These are phyloP conservation scores for Porcisia hertigi DNA, from an alignment of 208 protist species.

Conservation along the genomic window DNA sequence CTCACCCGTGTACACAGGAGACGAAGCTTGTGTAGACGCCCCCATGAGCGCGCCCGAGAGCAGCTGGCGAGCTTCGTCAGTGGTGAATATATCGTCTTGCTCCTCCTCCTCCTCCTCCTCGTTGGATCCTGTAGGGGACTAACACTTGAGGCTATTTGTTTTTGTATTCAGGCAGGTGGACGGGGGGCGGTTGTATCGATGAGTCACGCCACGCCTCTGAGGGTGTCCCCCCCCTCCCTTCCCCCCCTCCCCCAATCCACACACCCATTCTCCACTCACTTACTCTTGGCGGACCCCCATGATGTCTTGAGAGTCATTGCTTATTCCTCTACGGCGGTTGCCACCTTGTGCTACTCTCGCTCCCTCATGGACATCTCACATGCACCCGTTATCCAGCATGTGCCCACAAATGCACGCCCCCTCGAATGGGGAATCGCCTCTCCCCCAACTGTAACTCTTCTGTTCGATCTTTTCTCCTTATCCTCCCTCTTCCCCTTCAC, in stretches of 20 bases:
- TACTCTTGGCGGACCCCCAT: background rate
- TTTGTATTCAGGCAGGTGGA: background rate
- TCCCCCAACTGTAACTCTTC: background rate
- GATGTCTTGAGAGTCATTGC: background rate
- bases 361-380: background rate
- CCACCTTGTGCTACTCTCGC: background rate
- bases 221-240: background rate
- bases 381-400: background rate
- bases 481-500: background rate
- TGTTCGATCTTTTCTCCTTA: background rate
- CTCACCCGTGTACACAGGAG: slow-evolving; percentile 7
- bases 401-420: background rate
- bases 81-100: background rate
- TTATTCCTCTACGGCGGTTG: background rate
- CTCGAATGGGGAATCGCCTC: background rate
- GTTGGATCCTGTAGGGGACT: background rate
- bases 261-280: background rate
- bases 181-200: background rate
- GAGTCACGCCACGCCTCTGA: background rate
- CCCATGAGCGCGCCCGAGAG: slow-evolving; percentile 15
- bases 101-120: slow-evolving; percentile 14
- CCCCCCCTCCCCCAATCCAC: background rate
- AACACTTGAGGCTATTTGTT: background rate
- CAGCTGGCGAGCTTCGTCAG: background rate
- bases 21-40: slow-evolving; percentile 11